Conservation (phyloP, 805 yeast species). For the Candida nanaspora region DNA sequence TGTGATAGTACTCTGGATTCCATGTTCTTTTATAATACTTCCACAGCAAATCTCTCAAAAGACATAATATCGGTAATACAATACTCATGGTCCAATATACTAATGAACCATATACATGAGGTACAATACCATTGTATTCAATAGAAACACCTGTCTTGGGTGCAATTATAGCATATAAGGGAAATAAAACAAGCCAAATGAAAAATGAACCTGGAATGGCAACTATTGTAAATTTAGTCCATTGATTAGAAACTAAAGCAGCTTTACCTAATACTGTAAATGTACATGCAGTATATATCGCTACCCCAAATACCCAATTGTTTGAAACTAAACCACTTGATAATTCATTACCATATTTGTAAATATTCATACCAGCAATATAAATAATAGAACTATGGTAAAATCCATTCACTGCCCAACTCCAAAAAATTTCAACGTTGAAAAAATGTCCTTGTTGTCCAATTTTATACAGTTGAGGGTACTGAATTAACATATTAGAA, state of each 20-base stretch:
- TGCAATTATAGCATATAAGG: slow-evolving; percentile 78
- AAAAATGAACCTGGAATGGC: slow-evolving; percentile 94
- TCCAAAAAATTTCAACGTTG: slow-evolving; percentile 90
- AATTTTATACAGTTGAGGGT: slow-evolving; percentile 85
- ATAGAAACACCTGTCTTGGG: slow-evolving; percentile 76
- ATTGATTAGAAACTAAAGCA: slow-evolving; percentile 80
- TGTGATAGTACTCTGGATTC: slow-evolving; percentile 86
- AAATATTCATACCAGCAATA: slow-evolving; percentile 62
- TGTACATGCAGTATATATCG: slow-evolving; percentile 79
- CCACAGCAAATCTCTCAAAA: slow-evolving; percentile 87
- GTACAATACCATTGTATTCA: slow-evolving; percentile 77
- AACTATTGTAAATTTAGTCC: slow-evolving; percentile 88
- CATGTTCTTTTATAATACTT: slow-evolving; percentile 90
- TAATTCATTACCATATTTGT: slow-evolving; percentile 58
- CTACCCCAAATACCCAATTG: slow-evolving; percentile 95
- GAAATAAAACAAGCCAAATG: slow-evolving; percentile 81
- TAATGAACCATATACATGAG: slow-evolving; percentile 67
- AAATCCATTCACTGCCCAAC: slow-evolving; percentile 94
- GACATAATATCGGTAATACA: slow-evolving; percentile 69
- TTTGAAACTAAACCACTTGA: slow-evolving; percentile 67
- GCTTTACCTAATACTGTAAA: slow-evolving; percentile 93
- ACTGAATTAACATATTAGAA: slow-evolving; percentile 80
- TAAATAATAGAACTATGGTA: slow-evolving; percentile 86
- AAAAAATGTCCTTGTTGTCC: slow-evolving; percentile 88
- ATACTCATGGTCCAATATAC: slow-evolving; percentile 80